Conservation (phyloP, 129 eudicot genomes). For the Dittrichia graveolens region DNA sequence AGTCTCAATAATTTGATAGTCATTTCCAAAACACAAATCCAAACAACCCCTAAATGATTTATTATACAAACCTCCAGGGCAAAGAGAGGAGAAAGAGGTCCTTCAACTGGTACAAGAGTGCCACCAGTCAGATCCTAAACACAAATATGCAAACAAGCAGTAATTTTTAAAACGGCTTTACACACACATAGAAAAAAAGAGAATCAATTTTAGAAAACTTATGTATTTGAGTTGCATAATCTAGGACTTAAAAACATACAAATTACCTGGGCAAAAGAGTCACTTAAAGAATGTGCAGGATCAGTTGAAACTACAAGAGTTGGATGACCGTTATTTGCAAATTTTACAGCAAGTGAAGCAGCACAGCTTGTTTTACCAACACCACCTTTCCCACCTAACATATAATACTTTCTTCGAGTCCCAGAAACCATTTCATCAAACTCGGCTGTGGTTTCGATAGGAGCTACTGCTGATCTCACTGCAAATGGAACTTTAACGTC, state of each 20-base stretch:
- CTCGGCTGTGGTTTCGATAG: conserved; percentile 67
- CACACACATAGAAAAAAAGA: background rate
- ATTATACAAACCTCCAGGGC: conserved; percentile 79
- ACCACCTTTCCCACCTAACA: conserved; percentile 98
- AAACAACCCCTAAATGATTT: background rate
- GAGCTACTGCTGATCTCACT: conserved; percentile 78
- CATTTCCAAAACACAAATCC: background rate
- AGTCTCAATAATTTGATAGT: background rate
- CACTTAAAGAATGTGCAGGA: conserved; percentile 98
- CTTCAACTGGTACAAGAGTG: conserved; percentile 81
- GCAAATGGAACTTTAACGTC: conserved; percentile 29
- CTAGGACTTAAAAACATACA: background rate
- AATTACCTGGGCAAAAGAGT: conserved; percentile 91
- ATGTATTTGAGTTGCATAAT: background rate
- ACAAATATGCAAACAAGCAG: conserved; percentile 21
- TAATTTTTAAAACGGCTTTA: conserved; percentile 7
- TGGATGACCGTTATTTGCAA: conserved; percentile 95
- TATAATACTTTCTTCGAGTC: conserved; percentile 81
- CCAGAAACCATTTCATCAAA: conserved; percentile 94
- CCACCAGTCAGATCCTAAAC: conserved; percentile 94
- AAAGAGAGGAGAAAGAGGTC: conserved; percentile 80
- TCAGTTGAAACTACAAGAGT: conserved; percentile 98
- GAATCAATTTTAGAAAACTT: background rate
- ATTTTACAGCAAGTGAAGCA: conserved; percentile 95
- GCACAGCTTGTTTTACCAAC: conserved; percentile 99